A percentile compares a stretch with the other conserved stretches of the same genome.
phyloP scores from a whole-genome alignment of 257 asterid genomes.

The Solanum virginianum region DNA sequence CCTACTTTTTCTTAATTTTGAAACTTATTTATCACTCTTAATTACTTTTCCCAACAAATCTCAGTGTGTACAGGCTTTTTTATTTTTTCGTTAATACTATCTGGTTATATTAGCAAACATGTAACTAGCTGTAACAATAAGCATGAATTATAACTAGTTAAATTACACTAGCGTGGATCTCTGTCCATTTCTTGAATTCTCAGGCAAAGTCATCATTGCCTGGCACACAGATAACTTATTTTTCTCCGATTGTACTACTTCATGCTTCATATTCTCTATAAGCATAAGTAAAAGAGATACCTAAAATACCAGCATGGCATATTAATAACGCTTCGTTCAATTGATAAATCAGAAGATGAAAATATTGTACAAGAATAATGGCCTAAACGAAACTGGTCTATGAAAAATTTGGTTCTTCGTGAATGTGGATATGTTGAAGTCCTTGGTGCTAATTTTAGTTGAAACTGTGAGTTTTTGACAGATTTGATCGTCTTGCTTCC shows the following conservation, averaged over 20 bases:
- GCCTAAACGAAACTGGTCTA: background rate
- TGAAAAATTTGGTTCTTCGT: background rate
- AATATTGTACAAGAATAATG: background rate
- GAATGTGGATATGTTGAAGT: background rate
- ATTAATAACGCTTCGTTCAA: background rate
- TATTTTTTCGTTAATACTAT: too few relatives aligned
- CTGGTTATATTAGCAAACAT: too few relatives aligned
- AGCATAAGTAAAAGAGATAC: background rate
- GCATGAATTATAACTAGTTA: too few relatives aligned
- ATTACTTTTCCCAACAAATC: too few relatives aligned
- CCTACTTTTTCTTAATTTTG: too few relatives aligned
- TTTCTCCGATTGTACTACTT: background rate
- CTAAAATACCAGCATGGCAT: background rate
- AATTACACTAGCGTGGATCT: background rate
- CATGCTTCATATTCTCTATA: background rate
- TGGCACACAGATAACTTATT: background rate
- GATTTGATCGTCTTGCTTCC: conserved; percentile 5
- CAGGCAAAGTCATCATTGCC: background rate
- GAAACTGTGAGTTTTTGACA: conserved; percentile 4
- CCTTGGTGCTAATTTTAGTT: background rate
- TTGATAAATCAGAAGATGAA: background rate
- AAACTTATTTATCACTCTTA: too few relatives aligned
- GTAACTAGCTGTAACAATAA: too few relatives aligned
- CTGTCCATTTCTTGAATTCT: background rate
- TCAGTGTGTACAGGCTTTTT: too few relatives aligned